A percentile compares a stretch with the other conserved stretches of the same genome.
Evolutionary conservation across 345 rosid genomes (phyloP).

Genomic region (Eucalyptus caleyi): DNA sequence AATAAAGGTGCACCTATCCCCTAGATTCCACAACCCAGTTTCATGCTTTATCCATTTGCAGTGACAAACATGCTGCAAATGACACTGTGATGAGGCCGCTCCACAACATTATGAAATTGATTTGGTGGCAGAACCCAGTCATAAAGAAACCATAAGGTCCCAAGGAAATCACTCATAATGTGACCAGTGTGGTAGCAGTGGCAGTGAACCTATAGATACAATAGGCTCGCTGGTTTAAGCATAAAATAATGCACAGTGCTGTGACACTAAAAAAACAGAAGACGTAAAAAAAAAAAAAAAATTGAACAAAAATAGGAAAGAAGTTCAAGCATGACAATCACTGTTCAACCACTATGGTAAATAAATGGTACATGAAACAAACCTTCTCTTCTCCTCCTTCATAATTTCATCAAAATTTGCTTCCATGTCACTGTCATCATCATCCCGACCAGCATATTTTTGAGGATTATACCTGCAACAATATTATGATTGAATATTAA

Average conservation of each 20-base stretch:
- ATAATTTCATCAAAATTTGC: constrained; percentile 68
- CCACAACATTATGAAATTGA: neutral
- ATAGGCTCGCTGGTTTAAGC: neutral
- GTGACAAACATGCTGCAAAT: neutral
- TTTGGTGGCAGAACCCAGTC: neutral
- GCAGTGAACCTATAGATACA: neutral
- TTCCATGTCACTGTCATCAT: constrained; percentile 73
- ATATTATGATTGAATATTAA: neutral
- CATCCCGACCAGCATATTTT: constrained; percentile 17
- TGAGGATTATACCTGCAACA: constrained; percentile 9
- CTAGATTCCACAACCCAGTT: neutral
- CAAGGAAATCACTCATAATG: neutral
- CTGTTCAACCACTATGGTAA: neutral
- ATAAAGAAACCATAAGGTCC: neutral
- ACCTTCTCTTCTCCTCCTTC: constrained; percentile 79
- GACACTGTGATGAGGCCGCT: neutral
- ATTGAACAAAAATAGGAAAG: neutral
- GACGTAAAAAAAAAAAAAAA: neutral
- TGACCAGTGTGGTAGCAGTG: neutral
- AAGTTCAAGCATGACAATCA: neutral
- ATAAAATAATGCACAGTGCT: neutral
- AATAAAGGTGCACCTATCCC: neutral
- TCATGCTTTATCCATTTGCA: neutral
- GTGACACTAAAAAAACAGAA: neutral
- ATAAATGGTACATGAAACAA: neutral